Percentiles rank a stretch among this genome's conserved stretches.
Conservation (phyloP, 257 asterid species). For the Primulina huaijiensis region DNA sequence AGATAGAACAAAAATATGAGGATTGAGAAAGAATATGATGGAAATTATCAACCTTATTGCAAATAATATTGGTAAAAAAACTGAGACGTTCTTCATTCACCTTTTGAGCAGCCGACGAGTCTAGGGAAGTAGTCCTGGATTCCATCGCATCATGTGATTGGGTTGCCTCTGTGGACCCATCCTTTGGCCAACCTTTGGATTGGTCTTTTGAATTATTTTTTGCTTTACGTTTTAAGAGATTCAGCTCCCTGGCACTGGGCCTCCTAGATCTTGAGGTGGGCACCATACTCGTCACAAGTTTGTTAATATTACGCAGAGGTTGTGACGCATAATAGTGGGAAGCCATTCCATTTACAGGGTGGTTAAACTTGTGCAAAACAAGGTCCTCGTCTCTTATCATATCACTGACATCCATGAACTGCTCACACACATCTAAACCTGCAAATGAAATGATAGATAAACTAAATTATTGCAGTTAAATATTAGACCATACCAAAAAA, state of each 20-base stretch:
- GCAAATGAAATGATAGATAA: slow-evolving; percentile 20
- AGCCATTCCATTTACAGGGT: slow-evolving; percentile 60
- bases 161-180: slow-evolving; percentile 65
- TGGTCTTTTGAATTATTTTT: slow-evolving; percentile 85
- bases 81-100: slow-evolving; percentile 34
- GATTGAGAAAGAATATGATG: neutral
- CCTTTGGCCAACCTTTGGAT: slow-evolving; percentile 78
- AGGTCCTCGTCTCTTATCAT: slow-evolving; percentile 97
- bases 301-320: slow-evolving; percentile 63
- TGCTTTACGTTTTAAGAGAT: slow-evolving; percentile 93
- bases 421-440: slow-evolving; percentile 95
- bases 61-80: slow-evolving; percentile 7
- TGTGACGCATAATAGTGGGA: slow-evolving; percentile 65
- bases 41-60: neutral
- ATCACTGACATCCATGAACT: slow-evolving; percentile 96
- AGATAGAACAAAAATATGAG: neutral
- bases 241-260: slow-evolving; percentile 98
- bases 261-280: slow-evolving; percentile 84
- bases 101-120: slow-evolving; percentile 68
- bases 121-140: slow-evolving; percentile 53
- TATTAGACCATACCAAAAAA: neutral
- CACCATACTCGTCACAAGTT: slow-evolving; percentile 71
- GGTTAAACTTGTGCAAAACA: slow-evolving; percentile 53
- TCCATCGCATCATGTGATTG: slow-evolving; percentile 69
- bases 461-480: neutral